These are phyloP conservation scores for Meyerozyma guilliermondii DNA, from an alignment of 1,139 yeast genomes.

Conservation along the genomic window DNA sequence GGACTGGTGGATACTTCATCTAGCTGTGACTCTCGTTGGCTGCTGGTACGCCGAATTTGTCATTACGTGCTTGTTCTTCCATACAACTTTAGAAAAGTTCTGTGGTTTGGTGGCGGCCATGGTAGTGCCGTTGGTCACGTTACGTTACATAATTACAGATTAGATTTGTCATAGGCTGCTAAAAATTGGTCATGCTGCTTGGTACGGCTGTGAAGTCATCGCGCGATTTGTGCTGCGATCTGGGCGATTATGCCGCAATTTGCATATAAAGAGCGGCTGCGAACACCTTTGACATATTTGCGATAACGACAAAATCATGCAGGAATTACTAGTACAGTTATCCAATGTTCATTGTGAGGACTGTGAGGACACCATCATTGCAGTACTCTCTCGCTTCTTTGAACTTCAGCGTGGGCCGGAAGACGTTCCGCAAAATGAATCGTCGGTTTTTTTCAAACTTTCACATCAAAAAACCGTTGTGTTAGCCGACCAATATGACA, in stretches of 20 bases:
- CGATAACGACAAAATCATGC: background rate
- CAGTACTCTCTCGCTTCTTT: background rate
- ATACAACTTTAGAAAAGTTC: slow-evolving; percentile 52
- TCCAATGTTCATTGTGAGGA: slow-evolving; percentile 3
- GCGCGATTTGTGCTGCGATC: slow-evolving; percentile 1
- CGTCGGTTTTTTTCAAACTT: background rate
- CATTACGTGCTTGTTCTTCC: slow-evolving; percentile 59
- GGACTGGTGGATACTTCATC: background rate
- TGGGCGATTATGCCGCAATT: background rate
- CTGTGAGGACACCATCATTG: slow-evolving; percentile 2
- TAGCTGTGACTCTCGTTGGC: background rate
- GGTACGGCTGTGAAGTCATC: background rate
- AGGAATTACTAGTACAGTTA: background rate
- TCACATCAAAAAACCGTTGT: background rate
- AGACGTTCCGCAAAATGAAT: background rate
- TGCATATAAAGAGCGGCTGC: background rate
- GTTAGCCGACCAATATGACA: background rate
- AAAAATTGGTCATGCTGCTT: too few relatives aligned
- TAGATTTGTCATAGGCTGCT: too few relatives aligned
- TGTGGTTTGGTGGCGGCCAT: slow-evolving; percentile 48
- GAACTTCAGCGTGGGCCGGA: slow-evolving; percentile 1
- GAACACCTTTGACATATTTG: background rate
- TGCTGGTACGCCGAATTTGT: slow-evolving; percentile 40
- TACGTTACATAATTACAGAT: background rate
- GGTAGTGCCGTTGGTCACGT: slow-evolving; percentile 24